Base-by-base conservation (phyloP, 1,284 basidiomycete species). In the Nidula niveotomentosa region DNA sequence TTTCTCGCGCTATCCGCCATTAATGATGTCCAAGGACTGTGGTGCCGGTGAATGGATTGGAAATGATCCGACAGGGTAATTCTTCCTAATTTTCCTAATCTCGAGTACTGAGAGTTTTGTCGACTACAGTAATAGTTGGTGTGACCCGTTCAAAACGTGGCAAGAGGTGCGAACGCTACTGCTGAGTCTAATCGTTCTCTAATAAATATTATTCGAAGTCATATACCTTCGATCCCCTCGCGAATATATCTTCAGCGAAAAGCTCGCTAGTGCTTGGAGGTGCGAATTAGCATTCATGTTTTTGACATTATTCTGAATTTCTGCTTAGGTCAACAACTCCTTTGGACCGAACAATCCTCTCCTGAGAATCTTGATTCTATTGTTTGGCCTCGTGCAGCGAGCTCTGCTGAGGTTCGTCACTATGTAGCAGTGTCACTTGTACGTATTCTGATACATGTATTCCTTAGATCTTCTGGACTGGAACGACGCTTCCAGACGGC, bases 31-130 rank as follows among this genome's bases (percentile, higher is more conserved):
- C 23, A 23, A 86, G 85, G 90, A 93, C 62, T 92, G 91, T 66
- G 93, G 94, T 10, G 85, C 72, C 0, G 93, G 93, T 3, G 84
- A 70, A 43, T 95, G 92, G 91, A 62, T 94, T 18, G 90, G 89
- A n/a, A 73, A 75, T 45, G 60, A 74, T 63, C 73, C 83, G 1
- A 48, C 66, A 54, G 74, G 76, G 47, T 23, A 23, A 23, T 23
- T 23, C 23, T 23, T 23, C 23, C 23, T 23, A 4, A 23, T 23
- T 23, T 23, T 23, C 23, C 23, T 23, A 23, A 23, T 23, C 2
- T 23, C 23, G 2, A 23, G 23, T 23, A 23, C 23, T 23, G 4
- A 23, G 23, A 4, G 2, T 23, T 23, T 23, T 23, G 23, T 23
- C 23, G 23, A 23, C 23, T 23, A 23, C 23, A 23, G 23, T 23